Base-by-base conservation (phyloP, 2,329 filamentous ascomycete species). In the Sphaerulina musiva region DNA sequence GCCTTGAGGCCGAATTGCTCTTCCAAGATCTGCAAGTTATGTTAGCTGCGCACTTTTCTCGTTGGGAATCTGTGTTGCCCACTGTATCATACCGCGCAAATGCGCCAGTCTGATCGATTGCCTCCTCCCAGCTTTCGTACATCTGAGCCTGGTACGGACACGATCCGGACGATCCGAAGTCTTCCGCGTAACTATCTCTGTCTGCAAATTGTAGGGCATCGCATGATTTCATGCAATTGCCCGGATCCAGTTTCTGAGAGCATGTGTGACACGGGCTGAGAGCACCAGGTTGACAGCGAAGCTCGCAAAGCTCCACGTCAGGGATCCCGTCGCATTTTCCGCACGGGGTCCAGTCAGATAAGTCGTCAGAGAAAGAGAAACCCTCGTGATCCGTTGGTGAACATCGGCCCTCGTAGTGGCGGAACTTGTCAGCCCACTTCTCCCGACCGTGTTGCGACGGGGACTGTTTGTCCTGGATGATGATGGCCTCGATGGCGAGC, bases 1-100 rank as follows among this genome's bases (percentile, higher is more conserved):
- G 46, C 60, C 10, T 54, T 39, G 9, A 62, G 55, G 5, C 60
- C 60, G 41, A 62, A 62, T 14, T 61, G 50, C 32, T 53, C 46
- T 7, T 34, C 23, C 5, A 62, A 43, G 9, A 59, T 39, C 60
- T 62, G 52, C 9, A 40, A 54, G 23, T n/a, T 2, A 38, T 38
- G 7, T 38, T n/a, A 38, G 34, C 6, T 5, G 10, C 10, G 34
- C 12, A 29, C 26, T 3, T 29, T 29, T 29, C 26, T 29, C 26
- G 26, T 4, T 29, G 26, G 26, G 4, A 29, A 6, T 29, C 26
- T 38, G 4, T 38, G 8, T 10, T 6, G 7, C 34, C 10, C 12
- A n/a, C 34, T 11, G 12, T 11, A 38, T 38, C 34, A 38, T 8
- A 38, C 5, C 4, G 10, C 34, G 12, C 10, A 9, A 38, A 38